Conservation (phyloP, 495 filamentous ascomycete species). For the Cudoniella acicularis region DNA sequence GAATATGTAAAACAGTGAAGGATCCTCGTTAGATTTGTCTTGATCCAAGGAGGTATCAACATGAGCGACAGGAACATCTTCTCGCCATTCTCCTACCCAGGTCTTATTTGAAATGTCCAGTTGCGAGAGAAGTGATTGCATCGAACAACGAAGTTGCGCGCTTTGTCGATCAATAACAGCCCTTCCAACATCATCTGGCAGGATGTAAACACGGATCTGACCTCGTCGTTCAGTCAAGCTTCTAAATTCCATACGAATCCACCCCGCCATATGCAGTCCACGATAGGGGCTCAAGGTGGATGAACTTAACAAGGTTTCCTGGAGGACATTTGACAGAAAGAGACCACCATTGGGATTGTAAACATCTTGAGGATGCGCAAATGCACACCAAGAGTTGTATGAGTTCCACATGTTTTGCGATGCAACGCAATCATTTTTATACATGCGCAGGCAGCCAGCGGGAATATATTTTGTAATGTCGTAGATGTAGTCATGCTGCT, state of each 20-base stretch:
- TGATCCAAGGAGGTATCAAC: slow-evolving; percentile 11
- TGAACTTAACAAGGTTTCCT: slow-evolving; percentile 30
- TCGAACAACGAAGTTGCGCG: slow-evolving; percentile 36
- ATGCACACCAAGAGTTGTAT: slow-evolving; percentile 12
- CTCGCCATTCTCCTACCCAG: slow-evolving; percentile 49
- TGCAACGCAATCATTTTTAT: slow-evolving; percentile 3
- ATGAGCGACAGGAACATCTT: slow-evolving; percentile 1
- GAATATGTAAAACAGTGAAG: slow-evolving; percentile 79
- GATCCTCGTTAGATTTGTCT: slow-evolving; percentile 33
- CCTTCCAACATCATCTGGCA: slow-evolving; percentile 63
- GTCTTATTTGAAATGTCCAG: slow-evolving; percentile 53
- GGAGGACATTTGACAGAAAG: slow-evolving; percentile 19
- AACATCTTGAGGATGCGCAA: slow-evolving; percentile 14
- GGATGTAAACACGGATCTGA: slow-evolving; percentile 57
- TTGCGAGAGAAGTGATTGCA: slow-evolving; percentile 46
- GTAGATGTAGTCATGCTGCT: slow-evolving; percentile 13
- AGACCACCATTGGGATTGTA: neutral
- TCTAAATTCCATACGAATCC: slow-evolving; percentile 41
- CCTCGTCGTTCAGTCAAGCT: slow-evolving; percentile 18
- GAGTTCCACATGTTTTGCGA: slow-evolving; percentile 9
- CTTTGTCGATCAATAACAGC: slow-evolving; percentile 41
- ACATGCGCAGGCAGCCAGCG: slow-evolving; percentile 18
- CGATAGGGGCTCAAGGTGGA: slow-evolving; percentile 23
- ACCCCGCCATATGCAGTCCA: slow-evolving; percentile 29
- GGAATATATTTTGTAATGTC: slow-evolving; percentile 25